Percentiles rank a stretch among this genome's conserved stretches.
Conservation (phyloP, 345 rosid species). For the Lagerstroemia speciosa region DNA sequence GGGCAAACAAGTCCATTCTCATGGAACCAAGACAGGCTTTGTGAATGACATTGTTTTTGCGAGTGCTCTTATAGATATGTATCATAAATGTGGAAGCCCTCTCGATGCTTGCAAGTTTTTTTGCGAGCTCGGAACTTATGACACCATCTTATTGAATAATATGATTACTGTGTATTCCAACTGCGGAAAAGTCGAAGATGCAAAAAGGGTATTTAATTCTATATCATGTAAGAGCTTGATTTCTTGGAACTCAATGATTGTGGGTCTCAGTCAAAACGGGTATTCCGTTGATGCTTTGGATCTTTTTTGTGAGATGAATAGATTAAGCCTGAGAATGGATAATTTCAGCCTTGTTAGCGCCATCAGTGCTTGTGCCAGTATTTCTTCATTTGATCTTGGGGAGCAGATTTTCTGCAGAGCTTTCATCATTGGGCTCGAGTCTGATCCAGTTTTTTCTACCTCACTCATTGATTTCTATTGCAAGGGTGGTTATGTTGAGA, state of each 20-base stretch:
- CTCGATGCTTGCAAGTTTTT: constrained; percentile 60
- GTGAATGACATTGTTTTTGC: constrained; percentile 24
- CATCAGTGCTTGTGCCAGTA: constrained; percentile 62
- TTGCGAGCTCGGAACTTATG: constrained; percentile 44
- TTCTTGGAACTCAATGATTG: constrained; percentile 86
- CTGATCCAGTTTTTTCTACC: constrained; percentile 57
- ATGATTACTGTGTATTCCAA: constrained; percentile 69
- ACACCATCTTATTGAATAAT: constrained; percentile 64
- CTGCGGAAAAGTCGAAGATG: constrained; percentile 67
- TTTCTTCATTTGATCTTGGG: constrained; percentile 57
- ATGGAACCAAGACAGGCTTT: constrained; percentile 45
- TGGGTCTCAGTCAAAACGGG: constrained; percentile 68
- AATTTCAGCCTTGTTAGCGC: constrained; percentile 58
- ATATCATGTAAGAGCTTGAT: constrained; percentile 54
- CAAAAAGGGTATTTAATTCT: constrained; percentile 35
- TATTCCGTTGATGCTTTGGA: constrained; percentile 57
- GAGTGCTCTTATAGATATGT: constrained; percentile 40
- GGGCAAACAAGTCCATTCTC: constrained; percentile 40
- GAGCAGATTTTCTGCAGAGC: constrained; percentile 70
- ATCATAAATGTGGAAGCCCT: constrained; percentile 50
- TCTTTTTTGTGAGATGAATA: constrained; percentile 56
- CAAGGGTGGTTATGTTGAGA: constrained; percentile 50
- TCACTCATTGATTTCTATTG: constrained; percentile 73
- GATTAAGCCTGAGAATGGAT: constrained; percentile 43
- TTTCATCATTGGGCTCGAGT: constrained; percentile 45